A percentile compares a stretch with the other conserved stretches of the same genome.
These are phyloP conservation scores for Beverwykella pulmonaria DNA, from an alignment of 495 filamentous ascomycete genomes.

Conservation along the genomic window DNA sequence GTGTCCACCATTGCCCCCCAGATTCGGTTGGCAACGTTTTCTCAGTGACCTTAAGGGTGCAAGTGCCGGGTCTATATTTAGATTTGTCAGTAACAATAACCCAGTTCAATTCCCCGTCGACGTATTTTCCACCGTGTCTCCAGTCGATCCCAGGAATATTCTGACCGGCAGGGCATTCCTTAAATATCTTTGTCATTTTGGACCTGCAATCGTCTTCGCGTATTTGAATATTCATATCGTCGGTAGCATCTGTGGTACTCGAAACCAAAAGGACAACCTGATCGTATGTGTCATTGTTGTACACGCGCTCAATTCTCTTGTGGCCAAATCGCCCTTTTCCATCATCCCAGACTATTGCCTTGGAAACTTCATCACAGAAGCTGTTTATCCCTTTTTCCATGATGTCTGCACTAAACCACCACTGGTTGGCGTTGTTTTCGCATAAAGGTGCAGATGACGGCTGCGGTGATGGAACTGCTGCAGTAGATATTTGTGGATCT, in stretches of 20 bases:
- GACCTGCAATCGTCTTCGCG: background rate
- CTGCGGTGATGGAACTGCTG: no score
- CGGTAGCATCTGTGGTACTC: background rate
- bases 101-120: background rate
- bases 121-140: background rate
- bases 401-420: background rate
- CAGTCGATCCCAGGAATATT: background rate
- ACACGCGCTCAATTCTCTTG: constrained; percentile 1
- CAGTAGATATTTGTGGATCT: no score
- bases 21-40: background rate
- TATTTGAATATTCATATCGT: background rate
- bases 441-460: background rate
- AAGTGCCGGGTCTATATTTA: background rate
- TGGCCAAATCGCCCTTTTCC: background rate
- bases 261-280: background rate
- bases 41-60: background rate
- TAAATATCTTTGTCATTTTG: background rate
- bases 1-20: background rate
- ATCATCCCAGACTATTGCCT: background rate
- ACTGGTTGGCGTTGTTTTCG: background rate
- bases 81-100: background rate
- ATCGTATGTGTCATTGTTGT: constrained; percentile 2
- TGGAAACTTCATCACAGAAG: background rate
- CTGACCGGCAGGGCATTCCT: background rate
- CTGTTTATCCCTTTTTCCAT: background rate